Evolutionary conservation across 2,329 filamentous ascomycete species (phyloP).

Genomic region (Cryphonectria naterciae): DNA sequence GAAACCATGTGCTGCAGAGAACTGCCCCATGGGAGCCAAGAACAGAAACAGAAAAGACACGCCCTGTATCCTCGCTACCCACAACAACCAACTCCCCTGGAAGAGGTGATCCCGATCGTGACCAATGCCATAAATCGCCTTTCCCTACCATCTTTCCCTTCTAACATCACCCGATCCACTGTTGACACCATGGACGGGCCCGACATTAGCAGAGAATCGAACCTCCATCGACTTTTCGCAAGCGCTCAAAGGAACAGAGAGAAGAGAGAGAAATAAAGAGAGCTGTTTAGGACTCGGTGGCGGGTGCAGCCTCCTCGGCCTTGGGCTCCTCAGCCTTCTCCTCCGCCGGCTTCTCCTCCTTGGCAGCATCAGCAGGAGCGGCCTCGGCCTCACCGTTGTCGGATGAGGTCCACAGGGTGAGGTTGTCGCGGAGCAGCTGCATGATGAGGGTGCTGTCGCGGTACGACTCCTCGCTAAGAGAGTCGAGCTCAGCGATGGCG

Average conservation of each 20-base stretch:
- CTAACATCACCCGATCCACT: slow-evolving; percentile 28
- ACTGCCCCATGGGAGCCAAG: slow-evolving; percentile 35
- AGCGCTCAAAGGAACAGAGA: slow-evolving; percentile 22
- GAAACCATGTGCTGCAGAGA: slow-evolving; percentile 17
- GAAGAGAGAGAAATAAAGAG: neutral
- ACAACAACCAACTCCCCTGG: slow-evolving; percentile 42
- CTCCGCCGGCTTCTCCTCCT: slow-evolving; percentile 64
- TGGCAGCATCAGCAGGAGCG: slow-evolving; percentile 57
- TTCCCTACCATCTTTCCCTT: slow-evolving; percentile 25
- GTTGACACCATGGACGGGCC: slow-evolving; percentile 20
- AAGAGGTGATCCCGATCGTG: slow-evolving; percentile 40
- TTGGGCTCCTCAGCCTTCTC: slow-evolving; percentile 58
- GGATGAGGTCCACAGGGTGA: slow-evolving; percentile 96
- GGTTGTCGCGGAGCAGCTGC: slow-evolving; percentile 97
- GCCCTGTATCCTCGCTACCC: slow-evolving; percentile 46
- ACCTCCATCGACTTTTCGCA: slow-evolving; percentile 26
- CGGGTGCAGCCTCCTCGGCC: slow-evolving; percentile 48
- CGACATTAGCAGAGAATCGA: slow-evolving; percentile 23
- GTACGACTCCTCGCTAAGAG: slow-evolving; percentile 96
- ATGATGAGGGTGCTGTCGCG: slow-evolving; percentile 99
- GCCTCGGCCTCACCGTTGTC: slow-evolving; percentile 80
- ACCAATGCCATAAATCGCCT: slow-evolving; percentile 35
- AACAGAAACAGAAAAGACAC: slow-evolving; percentile 40
- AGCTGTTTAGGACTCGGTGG: slow-evolving; percentile 54
- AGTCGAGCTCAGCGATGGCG: slow-evolving; percentile 98